Base-by-base conservation (phyloP, 1,284 basidiomycete species). In the Coriolopsis trogii region DNA sequence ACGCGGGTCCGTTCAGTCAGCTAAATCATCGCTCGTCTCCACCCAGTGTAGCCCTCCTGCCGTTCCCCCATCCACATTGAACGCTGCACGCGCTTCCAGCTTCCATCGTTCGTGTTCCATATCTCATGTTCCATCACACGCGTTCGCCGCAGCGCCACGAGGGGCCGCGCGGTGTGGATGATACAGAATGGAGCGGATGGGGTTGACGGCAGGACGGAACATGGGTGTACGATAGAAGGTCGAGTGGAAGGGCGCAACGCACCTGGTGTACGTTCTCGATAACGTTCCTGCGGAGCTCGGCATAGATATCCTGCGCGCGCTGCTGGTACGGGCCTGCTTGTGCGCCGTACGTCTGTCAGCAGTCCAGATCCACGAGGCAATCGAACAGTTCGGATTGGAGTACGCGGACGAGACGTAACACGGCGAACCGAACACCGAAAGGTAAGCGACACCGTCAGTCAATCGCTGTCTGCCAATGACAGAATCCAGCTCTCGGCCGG, bases 201-300 rank as follows among this genome's bases (percentile, higher is more conserved):
- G n/a, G n/a, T n/a, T n/a, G n/a, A n/a, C n/a, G n/a, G n/a, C n/a
- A 23, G 20, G 24, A 46, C 30, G 53, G 18, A 31, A 23, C 26
- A 40, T 20, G 15, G 38, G 25, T 15, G 25, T 12, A 21, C 21
- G 38, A 41, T 25, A 39, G 26, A 20, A 25, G 31, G 21, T 25
- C n/a, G 10, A 1, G 38, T 25, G 29, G 15, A 53, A 29, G 51
- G 26, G n/a, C n/a, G n/a, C n/a, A n/a, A n/a, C 74, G 16, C 55
- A 88, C 92, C 79, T 90, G 89, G 75, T 83, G 85, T 18, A 95
- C 89, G 66, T 96, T 98, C 58, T 89, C 77, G 21, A 98, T 78
- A 20, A 98, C 72, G 62, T 96, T 96, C 60, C 76, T 77, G 45
- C 94, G 79, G 51, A 98, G 74, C 59, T 91, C 85, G 2, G 71